phyloP scores from a whole-genome alignment of 495 filamentous ascomycete genomes.

The Saxophila tyrrhenica region DNA sequence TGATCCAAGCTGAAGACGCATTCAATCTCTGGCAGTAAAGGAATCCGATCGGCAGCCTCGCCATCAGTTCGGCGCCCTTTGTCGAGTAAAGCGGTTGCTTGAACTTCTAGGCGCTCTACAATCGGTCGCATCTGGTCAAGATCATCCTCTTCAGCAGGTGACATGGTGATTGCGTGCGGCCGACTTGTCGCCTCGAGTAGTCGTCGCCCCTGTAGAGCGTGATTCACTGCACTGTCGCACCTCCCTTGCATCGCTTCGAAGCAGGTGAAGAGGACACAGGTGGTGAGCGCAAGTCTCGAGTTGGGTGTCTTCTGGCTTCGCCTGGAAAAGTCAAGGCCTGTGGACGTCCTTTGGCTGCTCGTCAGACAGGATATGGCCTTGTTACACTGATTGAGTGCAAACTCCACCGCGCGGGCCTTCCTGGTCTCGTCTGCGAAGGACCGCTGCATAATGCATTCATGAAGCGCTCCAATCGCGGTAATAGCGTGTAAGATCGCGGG shows the following conservation, averaged over 20 bases:
- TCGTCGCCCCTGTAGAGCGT: slow-evolving; percentile 14
- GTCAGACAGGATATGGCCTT: slow-evolving; percentile 10
- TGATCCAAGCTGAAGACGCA: slow-evolving; percentile 15
- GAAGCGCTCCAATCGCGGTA: slow-evolving; percentile 19
- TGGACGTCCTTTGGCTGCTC: neutral
- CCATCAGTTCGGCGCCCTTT: slow-evolving; percentile 14
- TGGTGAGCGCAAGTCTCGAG: slow-evolving; percentile 14
- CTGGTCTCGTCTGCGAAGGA: slow-evolving; percentile 10
- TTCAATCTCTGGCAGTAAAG: slow-evolving; percentile 4
- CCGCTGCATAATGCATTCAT: slow-evolving; percentile 18
- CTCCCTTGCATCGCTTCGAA: slow-evolving; percentile 21
- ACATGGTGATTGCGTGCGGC: neutral
- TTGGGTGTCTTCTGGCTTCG: neutral
- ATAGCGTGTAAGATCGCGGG: slow-evolving; percentile 20
- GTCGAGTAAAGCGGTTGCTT: slow-evolving; percentile 17
- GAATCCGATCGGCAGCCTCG: slow-evolving; percentile 2
- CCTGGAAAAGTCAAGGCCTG: neutral
- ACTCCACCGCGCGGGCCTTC: slow-evolving; percentile 14
- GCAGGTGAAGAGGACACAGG: slow-evolving; percentile 22
- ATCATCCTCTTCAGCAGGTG: slow-evolving; percentile 7
- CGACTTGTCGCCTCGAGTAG: slow-evolving; percentile 7
- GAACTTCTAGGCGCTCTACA: slow-evolving; percentile 15
- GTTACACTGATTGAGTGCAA: slow-evolving; percentile 17
- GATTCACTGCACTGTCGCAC: slow-evolving; percentile 18
- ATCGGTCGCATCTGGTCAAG: slow-evolving; percentile 20